phyloP scores from a whole-genome alignment of 768 basidiomycete species.

The Rhodotorula toruloides region DNA sequence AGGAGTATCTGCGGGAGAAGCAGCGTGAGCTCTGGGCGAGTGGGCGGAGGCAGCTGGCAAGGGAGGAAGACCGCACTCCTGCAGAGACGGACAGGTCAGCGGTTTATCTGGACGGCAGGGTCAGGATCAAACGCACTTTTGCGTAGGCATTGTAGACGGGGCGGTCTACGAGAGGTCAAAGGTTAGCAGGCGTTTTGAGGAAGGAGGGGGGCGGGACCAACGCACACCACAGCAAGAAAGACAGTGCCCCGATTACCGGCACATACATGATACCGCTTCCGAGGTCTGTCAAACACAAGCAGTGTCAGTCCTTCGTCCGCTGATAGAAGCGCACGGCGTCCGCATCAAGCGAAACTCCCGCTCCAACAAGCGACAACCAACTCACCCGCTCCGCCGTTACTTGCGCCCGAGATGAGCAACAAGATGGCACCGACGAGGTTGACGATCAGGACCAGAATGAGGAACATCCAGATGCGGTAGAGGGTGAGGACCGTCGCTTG shows the following conservation, averaged over 20 bases:
- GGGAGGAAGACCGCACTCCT: slow-evolving; percentile 63
- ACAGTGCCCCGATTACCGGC: slow-evolving; percentile 66
- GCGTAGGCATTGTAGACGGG: slow-evolving; percentile 72
- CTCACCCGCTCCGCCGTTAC: slow-evolving; percentile 49
- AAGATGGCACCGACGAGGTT: slow-evolving; percentile 89
- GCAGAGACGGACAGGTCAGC: slow-evolving; percentile 45
- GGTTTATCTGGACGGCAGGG: neutral
- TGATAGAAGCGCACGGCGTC: neutral
- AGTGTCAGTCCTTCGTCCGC: no score
- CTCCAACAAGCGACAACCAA: neutral
- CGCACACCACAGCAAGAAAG: slow-evolving; percentile 83
- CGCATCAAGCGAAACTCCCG: neutral
- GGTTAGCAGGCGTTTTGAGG: neutral
- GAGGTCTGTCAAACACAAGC: slow-evolving; percentile 52
- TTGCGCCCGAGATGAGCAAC: slow-evolving; percentile 69
- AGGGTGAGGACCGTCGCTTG: slow-evolving; percentile 74
- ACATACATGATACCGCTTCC: slow-evolving; percentile 76
- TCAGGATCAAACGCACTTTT: neutral
- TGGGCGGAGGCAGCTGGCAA: slow-evolving; percentile 38
- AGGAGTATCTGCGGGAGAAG: slow-evolving; percentile 53
- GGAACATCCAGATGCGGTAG: slow-evolving; percentile 90
- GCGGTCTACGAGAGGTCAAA: slow-evolving; percentile 49
- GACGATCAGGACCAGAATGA: slow-evolving; percentile 70
- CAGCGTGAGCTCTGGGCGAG: neutral
- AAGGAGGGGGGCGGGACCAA: slow-evolving; percentile 13